These are phyloP conservation scores for Aspergillus egyptiacus DNA, from an alignment of 495 filamentous ascomycete species.

Conservation along the genomic window DNA sequence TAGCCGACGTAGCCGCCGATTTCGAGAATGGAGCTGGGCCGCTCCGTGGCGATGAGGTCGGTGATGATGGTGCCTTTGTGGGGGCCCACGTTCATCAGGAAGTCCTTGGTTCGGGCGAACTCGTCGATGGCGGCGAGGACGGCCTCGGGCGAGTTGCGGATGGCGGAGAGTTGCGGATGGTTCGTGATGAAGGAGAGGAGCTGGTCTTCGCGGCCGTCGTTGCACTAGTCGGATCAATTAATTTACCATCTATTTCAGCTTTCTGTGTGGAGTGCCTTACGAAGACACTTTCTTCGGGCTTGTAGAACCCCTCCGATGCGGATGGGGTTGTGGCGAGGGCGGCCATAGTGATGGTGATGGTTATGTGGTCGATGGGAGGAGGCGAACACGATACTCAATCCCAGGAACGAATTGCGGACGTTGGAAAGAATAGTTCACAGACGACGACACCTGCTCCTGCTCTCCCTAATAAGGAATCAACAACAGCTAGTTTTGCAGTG, in stretches of 20 bases:
- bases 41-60: constrained; percentile 49
- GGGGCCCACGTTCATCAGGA: constrained; percentile 65
- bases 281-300: constrained; percentile 10
- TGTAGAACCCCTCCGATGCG: constrained; percentile 5
- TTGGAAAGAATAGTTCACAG: too few species aligned
- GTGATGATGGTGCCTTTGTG: constrained; percentile 58
- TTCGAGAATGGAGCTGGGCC: constrained; percentile 59
- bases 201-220: constrained; percentile 65
- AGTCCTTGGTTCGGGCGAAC: constrained; percentile 50
- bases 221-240: constrained; percentile 18
- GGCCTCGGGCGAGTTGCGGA: constrained; percentile 49
- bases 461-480: too few species aligned
- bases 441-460: too few species aligned
- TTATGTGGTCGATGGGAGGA: background rate
- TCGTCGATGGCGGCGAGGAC: constrained; percentile 64
- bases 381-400: background rate
- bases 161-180: constrained; percentile 38
- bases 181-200: constrained; percentile 56
- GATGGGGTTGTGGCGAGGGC: background rate
- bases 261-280: background rate
- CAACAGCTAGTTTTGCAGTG: too few species aligned
- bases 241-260: too few species aligned
- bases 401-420: too few species aligned
- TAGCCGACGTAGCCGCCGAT: constrained; percentile 71
- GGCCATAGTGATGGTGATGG: background rate